Percentiles rank a stretch among this genome's conserved stretches.
These are phyloP conservation scores for Zoysia japonica DNA, from an alignment of 176 grass and related monocot genomes.

Conservation along the genomic window DNA sequence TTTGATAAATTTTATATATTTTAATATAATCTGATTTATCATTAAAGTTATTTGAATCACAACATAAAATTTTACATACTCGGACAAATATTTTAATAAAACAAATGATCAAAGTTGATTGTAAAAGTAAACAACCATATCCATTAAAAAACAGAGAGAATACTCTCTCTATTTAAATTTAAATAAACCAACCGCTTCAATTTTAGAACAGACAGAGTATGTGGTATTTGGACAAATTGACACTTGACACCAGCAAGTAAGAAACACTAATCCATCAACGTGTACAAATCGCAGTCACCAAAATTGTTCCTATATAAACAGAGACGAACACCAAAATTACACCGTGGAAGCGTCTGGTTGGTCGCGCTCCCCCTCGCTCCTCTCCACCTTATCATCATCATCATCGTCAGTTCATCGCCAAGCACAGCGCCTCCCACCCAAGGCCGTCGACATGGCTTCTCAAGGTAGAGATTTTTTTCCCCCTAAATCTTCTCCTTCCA, in stretches of 20 bases:
- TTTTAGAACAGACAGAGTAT: no score
- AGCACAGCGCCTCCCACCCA: not conserved
- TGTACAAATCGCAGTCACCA: slow-evolving; percentile 31
- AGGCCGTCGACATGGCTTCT: slow-evolving; percentile 38
- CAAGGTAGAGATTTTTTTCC: not conserved
- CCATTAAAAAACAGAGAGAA: no score
- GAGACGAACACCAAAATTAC: not conserved
- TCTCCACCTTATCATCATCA: slow-evolving; percentile 56
- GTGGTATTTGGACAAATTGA: not conserved
- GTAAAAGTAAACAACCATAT: no score
- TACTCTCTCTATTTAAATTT: no score
- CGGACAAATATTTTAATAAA: no score
- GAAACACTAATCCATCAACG: slow-evolving; percentile 2
- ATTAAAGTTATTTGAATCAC: no score
- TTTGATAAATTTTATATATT: no score
- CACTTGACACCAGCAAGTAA: not conserved
- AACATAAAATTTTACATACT: no score
- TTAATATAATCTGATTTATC: no score
- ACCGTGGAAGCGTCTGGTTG: slow-evolving; percentile 30
- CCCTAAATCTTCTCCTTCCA: no score
- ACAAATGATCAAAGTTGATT: no score
- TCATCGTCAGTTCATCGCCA: not conserved
- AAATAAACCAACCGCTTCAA: no score
- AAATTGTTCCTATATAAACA: slow-evolving; percentile 1
- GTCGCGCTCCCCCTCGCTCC: slow-evolving; percentile 26